Base-by-base conservation (phyloP, 768 basidiomycete species). In the Lentinula sp. region DNA sequence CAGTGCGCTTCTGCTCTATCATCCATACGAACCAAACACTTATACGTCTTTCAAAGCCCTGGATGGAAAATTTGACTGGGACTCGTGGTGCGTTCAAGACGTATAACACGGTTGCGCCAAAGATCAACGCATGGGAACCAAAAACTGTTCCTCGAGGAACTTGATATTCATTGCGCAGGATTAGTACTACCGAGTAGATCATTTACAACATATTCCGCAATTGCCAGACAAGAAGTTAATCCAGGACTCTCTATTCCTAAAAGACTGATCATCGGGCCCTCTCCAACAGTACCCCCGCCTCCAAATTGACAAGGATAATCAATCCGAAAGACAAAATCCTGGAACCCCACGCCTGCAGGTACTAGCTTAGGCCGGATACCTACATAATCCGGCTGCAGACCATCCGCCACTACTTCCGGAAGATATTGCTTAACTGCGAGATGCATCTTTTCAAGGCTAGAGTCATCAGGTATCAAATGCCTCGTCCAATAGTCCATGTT, bases 191-290 rank as follows among this genome's bases (percentile, higher is more conserved):
- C 54, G 61, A 86, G 69, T 63, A 88, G 69, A 65, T 85, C 81
- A 55, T 87, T 83, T 7, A 87, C 88, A 0, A 97, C 87, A 68
- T 81, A 73, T 73, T 96, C 91, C 2, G 90, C 96, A 39, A 96
- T 88, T 3, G 91, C 94, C 65, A 98, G 81, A 66, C 84, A 84
- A 9, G 90, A 83, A 4, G 96, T 98, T 69, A 98, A 73, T 0
- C 96, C 96, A 0, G 96, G 96, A 63, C 89, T 92, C 70, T 97
- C 94, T 63, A 98, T 94, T 0, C 95, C 94, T 69, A 94, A 70
- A 62, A 97, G 74, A 69, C 86, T 94, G 65, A 98, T 80, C 86
- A 98, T 87, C 1, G 79, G 75, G 53, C 75, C 74, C 49, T 59
- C 65, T 41, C 65, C 68, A 54, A 55, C 63, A 37, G 71, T 69